Conservation (phyloP, 345 rosid genomes). For the Arabidopsis suecica region DNA sequence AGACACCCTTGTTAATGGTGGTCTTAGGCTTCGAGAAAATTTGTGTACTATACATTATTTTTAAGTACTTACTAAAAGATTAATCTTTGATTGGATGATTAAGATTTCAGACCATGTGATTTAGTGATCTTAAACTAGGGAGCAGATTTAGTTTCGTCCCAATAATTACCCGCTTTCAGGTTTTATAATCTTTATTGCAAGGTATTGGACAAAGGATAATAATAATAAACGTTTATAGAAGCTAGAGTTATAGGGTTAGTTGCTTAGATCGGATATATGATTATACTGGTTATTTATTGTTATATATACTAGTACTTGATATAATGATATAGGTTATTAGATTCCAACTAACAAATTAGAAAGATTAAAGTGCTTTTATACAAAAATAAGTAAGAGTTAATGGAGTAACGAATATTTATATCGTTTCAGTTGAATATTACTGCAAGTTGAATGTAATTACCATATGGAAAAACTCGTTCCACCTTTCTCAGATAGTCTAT, state of each 20-base stretch:
- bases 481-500: neutral
- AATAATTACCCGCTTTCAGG: slow-evolving; percentile 34
- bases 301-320: neutral
- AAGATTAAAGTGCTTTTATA: neutral
- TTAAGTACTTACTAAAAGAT: neutral
- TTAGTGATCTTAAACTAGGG: slow-evolving; percentile 39
- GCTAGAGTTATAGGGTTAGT: slow-evolving; percentile 40
- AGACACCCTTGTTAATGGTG: too few relatives aligned
- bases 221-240: neutral
- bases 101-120: slow-evolving; percentile 45
- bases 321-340: slow-evolving; percentile 14
- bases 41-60: slow-evolving; percentile 37
- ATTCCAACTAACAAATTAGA: slow-evolving; percentile 33
- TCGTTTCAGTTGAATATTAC: neutral
- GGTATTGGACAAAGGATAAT: neutral
- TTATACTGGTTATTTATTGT: slow-evolving; percentile 8
- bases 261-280: slow-evolving; percentile 31
- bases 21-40: slow-evolving; percentile 34
- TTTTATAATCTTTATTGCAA: slow-evolving; percentile 16
- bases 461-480: neutral
- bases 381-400: neutral
- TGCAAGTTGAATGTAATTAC: neutral
- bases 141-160: slow-evolving; percentile 41
- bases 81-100: slow-evolving; percentile 36
- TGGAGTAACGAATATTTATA: slow-evolving; percentile 17